These are phyloP conservation scores for Hemisphaericaspora xylofermentans DNA, from an alignment of 1,139 yeast species.

Conservation along the genomic window DNA sequence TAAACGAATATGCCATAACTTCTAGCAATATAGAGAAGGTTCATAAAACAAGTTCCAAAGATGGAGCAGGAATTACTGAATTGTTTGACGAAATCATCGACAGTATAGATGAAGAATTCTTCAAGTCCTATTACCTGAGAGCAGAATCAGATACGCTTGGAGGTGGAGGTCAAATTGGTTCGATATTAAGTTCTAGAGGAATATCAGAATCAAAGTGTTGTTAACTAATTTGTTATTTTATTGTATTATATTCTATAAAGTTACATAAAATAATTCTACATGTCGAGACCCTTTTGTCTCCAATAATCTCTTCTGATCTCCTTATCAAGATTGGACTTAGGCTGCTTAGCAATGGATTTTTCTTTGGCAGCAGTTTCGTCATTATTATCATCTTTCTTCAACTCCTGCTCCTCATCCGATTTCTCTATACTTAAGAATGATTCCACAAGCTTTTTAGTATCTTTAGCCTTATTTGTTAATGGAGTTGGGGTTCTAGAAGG, in stretches of 20 bases:
- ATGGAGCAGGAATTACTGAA: constrained; percentile 42
- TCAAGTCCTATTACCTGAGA: constrained; percentile 18
- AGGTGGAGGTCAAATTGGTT: constrained; percentile 12
- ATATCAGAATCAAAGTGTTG: constrained; percentile 12
- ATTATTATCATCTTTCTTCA: constrained; percentile 17
- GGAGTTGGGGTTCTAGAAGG: constrained; percentile 11
- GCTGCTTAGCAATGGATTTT: constrained; percentile 13
- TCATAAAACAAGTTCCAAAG: constrained; percentile 47
- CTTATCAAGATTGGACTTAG: constrained; percentile 29
- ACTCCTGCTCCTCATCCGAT: constrained; percentile 15
- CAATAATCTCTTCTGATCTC: constrained; percentile 42
- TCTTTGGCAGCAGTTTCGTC: constrained; percentile 2
- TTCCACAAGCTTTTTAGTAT: constrained; percentile 26
- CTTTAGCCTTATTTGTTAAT: constrained; percentile 14
- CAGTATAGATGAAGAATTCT: constrained; percentile 39
- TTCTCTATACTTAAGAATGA: constrained; percentile 26
- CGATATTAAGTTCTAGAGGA: constrained; percentile 12
- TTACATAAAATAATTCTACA: constrained; percentile 9
- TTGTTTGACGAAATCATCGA: constrained; percentile 44
- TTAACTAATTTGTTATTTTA: constrained; percentile 1
- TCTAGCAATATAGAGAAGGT: constrained; percentile 13
- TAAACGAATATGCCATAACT: constrained; percentile 12
- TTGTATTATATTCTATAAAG: constrained; percentile 1
- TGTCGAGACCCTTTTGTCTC: constrained; percentile 45
- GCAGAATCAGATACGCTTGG: constrained; percentile 2